Evolutionary conservation across 169 alveolate genomes (phyloP), one percentile per base, ranked within the genome.

Genomic region (Plasmodium blacklocki): DNA sequence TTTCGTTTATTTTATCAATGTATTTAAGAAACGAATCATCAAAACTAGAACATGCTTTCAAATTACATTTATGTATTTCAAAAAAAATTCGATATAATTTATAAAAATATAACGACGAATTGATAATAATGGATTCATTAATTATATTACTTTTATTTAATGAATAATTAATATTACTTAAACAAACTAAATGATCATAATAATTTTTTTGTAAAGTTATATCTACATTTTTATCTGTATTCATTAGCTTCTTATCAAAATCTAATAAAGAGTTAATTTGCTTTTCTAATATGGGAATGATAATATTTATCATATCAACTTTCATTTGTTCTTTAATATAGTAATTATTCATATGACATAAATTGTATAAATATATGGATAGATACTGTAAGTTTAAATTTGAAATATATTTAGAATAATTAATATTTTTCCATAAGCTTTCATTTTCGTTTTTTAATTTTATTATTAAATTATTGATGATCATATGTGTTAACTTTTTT

Each of bases 131-230:
- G 6, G 29, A 56, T 68, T 83, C 91, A 63, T 68, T 83, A 26
- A 50, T 39, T 54, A 68, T 68, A 49, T 67, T 67, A 83, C 21
- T 68, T 83, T 83, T 83, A 83, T 83, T 83, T 58, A 83, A 68
- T 8, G 91, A 63, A 72, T 83, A 83, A 63, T 83, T 83, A 15
- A 83, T 83, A 68, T 83, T 83, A 63, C 91, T 68, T 68, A 83
- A 72, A 43, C 85, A 83, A 1, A 83, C 83, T 49, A 83, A 39
- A 49, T 54, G 43, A 26, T 83, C 83, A 76, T 76, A 76, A 52
- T 50, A 47, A 11, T 15, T n/a, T 47, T 68, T 70, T 54, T 83
- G 85, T 32, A 83, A 54, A 68, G 14, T 29, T 29, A 23, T 60
- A 47, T 83, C 83, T 12, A 19, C n/a, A n/a, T 14, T 62, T 7